Percentiles rank a stretch among this genome's conserved stretches.
Evolutionary conservation across 116 monocot species (phyloP).

Genomic region (Iris pallida): DNA sequence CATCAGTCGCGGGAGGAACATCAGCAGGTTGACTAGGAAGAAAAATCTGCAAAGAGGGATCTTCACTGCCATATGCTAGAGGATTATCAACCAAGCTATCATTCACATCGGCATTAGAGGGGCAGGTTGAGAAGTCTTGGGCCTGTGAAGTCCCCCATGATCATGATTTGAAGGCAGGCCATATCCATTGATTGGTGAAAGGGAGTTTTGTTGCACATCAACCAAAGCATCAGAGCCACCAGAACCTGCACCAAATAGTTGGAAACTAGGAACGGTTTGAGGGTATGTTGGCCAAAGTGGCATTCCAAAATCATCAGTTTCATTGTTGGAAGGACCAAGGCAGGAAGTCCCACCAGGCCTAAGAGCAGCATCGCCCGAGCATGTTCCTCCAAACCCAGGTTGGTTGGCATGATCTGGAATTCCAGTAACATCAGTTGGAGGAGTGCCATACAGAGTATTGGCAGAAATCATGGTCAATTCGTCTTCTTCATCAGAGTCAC

Average conservation of each 20-base stretch:
- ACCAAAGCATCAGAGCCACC: constrained; percentile 38
- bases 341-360: constrained; percentile 25
- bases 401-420: constrained; percentile 31
- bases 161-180: constrained; percentile 23
- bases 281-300: constrained; percentile 45
- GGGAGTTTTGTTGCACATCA: constrained; percentile 17
- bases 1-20: constrained; percentile 27
- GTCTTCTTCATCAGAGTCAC: constrained; percentile 92
- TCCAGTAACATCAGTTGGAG: constrained; percentile 7
- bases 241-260: constrained; percentile 57
- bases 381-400: constrained; percentile 37
- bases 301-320: constrained; percentile 45
- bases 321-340: constrained; percentile 40
- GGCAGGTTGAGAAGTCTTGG: constrained; percentile 34
- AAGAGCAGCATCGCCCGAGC: constrained; percentile 30
- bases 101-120: constrained; percentile 30
- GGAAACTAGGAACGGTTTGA: constrained; percentile 36
- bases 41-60: constrained; percentile 84
- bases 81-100: constrained; percentile 68
- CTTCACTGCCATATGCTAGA: constrained; percentile 53
- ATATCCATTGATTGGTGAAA: constrained; percentile 29
- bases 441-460: not conserved
- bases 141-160: constrained; percentile 24
- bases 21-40: constrained; percentile 52
- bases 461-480: constrained; percentile 29